Evolutionary conservation across 441 rosid genomes (phyloP).

Genomic region (Flueggea neowawraea): DNA sequence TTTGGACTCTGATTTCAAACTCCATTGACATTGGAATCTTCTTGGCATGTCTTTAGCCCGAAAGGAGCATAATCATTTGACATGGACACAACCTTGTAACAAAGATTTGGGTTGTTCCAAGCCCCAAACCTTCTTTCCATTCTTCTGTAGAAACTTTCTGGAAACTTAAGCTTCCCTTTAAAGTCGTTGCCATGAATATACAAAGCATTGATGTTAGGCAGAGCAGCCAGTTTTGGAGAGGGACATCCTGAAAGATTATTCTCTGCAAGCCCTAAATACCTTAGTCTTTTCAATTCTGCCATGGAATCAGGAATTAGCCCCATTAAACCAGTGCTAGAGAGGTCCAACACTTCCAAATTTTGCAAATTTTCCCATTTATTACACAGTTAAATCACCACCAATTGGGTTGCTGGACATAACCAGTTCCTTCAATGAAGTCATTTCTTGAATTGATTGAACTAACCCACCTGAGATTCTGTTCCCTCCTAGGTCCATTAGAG

Average conservation of each 20-base stretch:
- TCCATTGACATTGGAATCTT: too few species aligned
- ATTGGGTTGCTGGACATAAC: conserved; percentile 25
- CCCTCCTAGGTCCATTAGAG: conserved; percentile 27
- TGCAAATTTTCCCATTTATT: conserved; percentile 23
- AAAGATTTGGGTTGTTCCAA: conserved; percentile 29
- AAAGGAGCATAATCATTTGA: conserved; percentile 6
- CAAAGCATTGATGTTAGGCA: conserved; percentile 19
- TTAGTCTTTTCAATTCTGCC: conserved; percentile 12
- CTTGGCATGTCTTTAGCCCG: conserved; percentile 21
- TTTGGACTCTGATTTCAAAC: too few species aligned
- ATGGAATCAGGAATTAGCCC: conserved; percentile 26
- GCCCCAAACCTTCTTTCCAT: conserved; percentile 30
- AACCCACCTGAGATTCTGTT: conserved; percentile 29
- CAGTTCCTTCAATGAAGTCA: conserved; percentile 28
- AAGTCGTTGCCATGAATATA: conserved; percentile 28
- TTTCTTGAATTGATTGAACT: conserved; percentile 14
- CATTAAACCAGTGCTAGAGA: conserved; percentile 17
- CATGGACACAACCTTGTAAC: conserved; percentile 8
- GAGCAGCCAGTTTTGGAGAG: conserved; percentile 6
- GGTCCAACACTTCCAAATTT: conserved; percentile 25
- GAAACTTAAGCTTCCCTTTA: conserved; percentile 25
- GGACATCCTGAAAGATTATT: conserved; percentile 25
- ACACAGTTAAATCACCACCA: conserved; percentile 18
- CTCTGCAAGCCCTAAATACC: conserved; percentile 27
- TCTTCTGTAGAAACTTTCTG: conserved; percentile 18